A percentile compares a stretch with the other conserved stretches of the same genome.
phyloP scores from a whole-genome alignment of 805 yeast genomes.

The Saturnispora gosingensis region DNA sequence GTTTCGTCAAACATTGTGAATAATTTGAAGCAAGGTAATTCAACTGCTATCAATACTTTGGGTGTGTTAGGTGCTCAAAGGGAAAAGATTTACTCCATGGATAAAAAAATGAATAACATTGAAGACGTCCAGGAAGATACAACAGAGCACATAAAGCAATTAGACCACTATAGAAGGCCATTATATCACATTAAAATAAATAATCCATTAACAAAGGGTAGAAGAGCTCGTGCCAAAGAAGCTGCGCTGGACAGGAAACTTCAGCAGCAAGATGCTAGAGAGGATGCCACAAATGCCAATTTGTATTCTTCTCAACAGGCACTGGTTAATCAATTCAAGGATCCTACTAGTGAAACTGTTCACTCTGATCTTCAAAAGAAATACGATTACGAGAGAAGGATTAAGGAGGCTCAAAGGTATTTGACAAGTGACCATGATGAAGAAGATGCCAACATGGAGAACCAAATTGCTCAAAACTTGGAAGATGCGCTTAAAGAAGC shows the following conservation, averaged over 20 bases:
- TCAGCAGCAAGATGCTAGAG: constrained; percentile 24
- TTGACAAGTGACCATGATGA: constrained; percentile 76
- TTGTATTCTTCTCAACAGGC: constrained; percentile 22
- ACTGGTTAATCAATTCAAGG: constrained; percentile 40
- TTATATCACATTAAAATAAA: constrained; percentile 71
- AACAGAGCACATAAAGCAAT: constrained; percentile 70
- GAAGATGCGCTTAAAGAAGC: constrained; percentile 68
- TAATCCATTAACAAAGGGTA: constrained; percentile 83
- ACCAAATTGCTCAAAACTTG: constrained; percentile 74
- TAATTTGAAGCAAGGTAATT: constrained; percentile 64
- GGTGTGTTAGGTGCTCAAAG: constrained; percentile 94
- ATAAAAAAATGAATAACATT: constrained; percentile 43
- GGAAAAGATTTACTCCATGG: constrained; percentile 73
- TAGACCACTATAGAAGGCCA: constrained; percentile 70
- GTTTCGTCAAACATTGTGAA: constrained; percentile 76
- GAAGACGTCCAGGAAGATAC: constrained; percentile 72
- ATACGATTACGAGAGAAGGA: constrained; percentile 42
- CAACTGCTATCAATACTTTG: constrained; percentile 68
- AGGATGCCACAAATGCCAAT: constrained; percentile 19
- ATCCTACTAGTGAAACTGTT: constrained; percentile 12
- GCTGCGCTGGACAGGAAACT: constrained; percentile 48
- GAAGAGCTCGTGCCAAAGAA: constrained; percentile 67
- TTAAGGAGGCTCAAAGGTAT: constrained; percentile 55
- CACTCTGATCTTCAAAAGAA: constrained; percentile 30
- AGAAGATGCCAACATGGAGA: constrained; percentile 89